A percentile compares a stretch with the other conserved stretches of the same genome.
phyloP scores from a whole-genome alignment of 2,329 filamentous ascomycete species.

The Neofusicoccum kwambonambiense region DNA sequence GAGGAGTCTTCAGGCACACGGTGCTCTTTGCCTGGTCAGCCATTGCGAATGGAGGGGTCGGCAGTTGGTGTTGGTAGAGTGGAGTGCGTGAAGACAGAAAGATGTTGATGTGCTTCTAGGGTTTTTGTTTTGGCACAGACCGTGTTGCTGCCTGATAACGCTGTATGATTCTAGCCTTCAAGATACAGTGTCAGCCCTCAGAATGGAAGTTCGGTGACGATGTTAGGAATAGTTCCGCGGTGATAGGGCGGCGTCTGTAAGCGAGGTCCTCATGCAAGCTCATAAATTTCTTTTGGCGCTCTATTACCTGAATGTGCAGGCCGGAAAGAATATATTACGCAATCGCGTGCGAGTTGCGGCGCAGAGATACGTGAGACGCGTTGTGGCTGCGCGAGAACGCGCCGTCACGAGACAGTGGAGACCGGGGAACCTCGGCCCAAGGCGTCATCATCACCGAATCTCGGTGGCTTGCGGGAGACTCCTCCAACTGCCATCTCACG shows the following conservation, averaged over 20 bases:
- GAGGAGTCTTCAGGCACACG: slow-evolving; percentile 39
- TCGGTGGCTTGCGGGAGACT: neutral
- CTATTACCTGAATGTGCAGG: neutral
- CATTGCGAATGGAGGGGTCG: neutral
- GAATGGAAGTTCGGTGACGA: neutral
- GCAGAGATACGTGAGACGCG: neutral
- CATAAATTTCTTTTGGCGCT: neutral
- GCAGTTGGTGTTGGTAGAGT: neutral
- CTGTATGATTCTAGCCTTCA: neutral
- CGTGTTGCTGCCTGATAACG: neutral
- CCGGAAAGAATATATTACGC: neutral
- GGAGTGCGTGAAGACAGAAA: neutral
- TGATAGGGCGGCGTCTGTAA: too few species aligned
- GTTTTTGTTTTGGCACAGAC: neutral
- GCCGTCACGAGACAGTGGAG: neutral
- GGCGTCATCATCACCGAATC: slow-evolving; percentile 7
- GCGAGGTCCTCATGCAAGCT: too few species aligned
- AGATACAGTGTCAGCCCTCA: neutral
- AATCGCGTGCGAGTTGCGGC: neutral
- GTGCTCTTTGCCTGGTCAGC: slow-evolving; percentile 56
- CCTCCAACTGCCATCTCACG: neutral
- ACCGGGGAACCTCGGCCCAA: slow-evolving; percentile 10
- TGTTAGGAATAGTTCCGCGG: neutral
- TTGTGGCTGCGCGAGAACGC: neutral
- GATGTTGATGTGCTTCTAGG: neutral